Evolutionary conservation across 345 rosid species (phyloP).

Genomic region (Salix caprea): DNA sequence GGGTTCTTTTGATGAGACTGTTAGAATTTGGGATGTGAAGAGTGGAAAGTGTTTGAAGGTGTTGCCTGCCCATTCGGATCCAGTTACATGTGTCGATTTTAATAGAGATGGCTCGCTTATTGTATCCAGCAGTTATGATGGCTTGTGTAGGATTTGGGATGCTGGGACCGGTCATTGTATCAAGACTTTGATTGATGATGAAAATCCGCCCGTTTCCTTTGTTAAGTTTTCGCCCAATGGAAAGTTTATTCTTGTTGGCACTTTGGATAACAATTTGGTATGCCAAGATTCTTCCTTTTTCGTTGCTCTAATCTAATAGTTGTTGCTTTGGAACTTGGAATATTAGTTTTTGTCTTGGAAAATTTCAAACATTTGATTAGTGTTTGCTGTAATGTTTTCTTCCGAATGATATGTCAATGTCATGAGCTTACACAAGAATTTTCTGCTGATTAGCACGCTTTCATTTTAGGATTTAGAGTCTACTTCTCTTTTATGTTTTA

Average conservation of each 20-base stretch:
- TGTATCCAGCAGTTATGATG: conserved; percentile 91
- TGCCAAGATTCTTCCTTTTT: background rate
- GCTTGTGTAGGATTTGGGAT: conserved; percentile 89
- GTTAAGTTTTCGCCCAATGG: conserved; percentile 91
- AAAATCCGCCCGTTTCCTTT: conserved; percentile 86
- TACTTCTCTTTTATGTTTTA: no score
- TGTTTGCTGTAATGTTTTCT: no score
- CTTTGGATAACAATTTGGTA: conserved; percentile 82
- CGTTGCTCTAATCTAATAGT: no score
- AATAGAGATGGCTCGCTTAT: conserved; percentile 74
- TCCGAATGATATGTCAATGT: no score
- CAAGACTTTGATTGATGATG: conserved; percentile 83
- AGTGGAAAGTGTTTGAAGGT: conserved; percentile 84
- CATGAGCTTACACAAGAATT: no score
- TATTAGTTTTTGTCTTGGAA: no score
- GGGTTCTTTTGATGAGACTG: conserved; percentile 93
- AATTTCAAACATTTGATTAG: no score
- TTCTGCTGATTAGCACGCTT: no score
- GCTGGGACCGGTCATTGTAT: conserved; percentile 79
- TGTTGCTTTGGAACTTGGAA: no score
- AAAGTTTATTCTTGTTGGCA: conserved; percentile 86
- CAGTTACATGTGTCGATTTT: conserved; percentile 86
- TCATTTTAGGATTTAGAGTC: no score
- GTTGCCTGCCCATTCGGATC: conserved; percentile 90
- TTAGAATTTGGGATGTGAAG: conserved; percentile 88